Conservation (phyloP, 495 filamentous ascomycete genomes). For the Amniculicola lignicola region DNA sequence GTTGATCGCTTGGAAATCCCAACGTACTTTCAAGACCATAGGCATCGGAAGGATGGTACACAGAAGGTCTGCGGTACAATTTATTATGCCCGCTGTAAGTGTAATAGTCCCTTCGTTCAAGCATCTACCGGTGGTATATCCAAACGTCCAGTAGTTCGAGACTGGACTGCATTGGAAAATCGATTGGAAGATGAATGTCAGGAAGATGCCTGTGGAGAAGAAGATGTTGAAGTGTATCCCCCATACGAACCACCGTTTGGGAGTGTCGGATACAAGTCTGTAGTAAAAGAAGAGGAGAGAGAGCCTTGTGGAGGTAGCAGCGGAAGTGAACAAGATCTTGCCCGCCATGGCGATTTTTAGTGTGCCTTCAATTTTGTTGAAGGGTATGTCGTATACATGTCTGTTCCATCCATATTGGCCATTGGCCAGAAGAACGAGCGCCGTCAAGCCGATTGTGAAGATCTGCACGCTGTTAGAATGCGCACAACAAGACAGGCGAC, state of each 20-base stretch:
- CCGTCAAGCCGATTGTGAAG: conserved; percentile 34
- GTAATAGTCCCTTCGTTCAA: conserved; percentile 51
- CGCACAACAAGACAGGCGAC: neutral
- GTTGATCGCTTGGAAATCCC: too few relatives aligned
- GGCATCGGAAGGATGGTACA: conserved; percentile 59
- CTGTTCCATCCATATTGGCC: conserved; percentile 52
- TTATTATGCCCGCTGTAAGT: conserved; percentile 55
- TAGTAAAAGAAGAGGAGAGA: conserved; percentile 59
- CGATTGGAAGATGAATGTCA: conserved; percentile 50
- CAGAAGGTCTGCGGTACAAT: conserved; percentile 58
- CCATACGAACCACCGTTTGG: conserved; percentile 42
- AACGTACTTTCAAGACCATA: conserved; percentile 46
- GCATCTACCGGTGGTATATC: conserved; percentile 48
- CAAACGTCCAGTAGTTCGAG: conserved; percentile 19
- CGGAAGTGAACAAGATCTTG: conserved; percentile 53
- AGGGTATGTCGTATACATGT: conserved; percentile 55
- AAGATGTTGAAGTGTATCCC: conserved; percentile 47
- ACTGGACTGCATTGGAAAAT: conserved; percentile 59
- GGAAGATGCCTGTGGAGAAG: conserved; percentile 46
- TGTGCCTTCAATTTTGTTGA: conserved; percentile 20
- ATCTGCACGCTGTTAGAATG: conserved; percentile 22
- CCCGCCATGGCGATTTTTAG: conserved; percentile 52
- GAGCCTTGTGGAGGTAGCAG: conserved; percentile 55
- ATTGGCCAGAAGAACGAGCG: conserved; percentile 37
- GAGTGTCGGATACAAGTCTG: conserved; percentile 47